Evolutionary conservation across 2,329 filamentous ascomycete species (phyloP), one percentile per base, ranked within the genome.

Genomic region (Fusarium ramigenum): DNA sequence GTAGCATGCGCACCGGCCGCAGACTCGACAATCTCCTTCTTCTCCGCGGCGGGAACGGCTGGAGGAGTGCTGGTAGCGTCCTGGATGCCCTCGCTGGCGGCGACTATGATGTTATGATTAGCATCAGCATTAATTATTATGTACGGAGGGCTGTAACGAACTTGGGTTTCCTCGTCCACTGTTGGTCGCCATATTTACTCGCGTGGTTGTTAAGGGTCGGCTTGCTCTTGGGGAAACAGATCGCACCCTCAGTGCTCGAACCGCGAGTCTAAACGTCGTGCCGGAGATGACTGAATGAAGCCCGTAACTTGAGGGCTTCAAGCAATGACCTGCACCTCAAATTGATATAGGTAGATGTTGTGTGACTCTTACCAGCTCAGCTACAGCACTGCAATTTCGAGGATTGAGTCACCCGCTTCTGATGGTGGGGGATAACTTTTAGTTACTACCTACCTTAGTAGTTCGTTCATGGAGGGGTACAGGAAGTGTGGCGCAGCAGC

Each of bases 181-280:
- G 81, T 90, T 89, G 72, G 87, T 87, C 78, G 89, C 88, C 89
- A 91, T 91, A 79, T 82, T 86, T 78, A 84, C 82, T 81, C 82
- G 83, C 80, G 82, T 80, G 76, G 78, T 80, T 46, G 78, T 79
- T 60, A 83, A 80, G 71, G 78, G 82, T 83, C 83, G 81, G 83
- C 83, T 83, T 79, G 83, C 83, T 83, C 82, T 83, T 79, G 83
- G 84, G 72, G 84, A 86, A 82, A 85, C 80, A 81, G 86, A 85
- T 83, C 87, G 88, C 88, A 88, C 87, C 80, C 86, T 84, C 80
- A 90, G 86, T 83, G 87, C 87, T 85, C 86, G 85, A 78, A 84
- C 80, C 68, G 87, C 79, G 79, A 86, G 80, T 85, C 83, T 85
- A 80, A 86, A 88, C 86, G 83, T 84, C 78, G 82, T 84, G 74